phyloP scores from a whole-genome alignment of 108 stramenopile genomes.

The Cyclotella baltica region DNA sequence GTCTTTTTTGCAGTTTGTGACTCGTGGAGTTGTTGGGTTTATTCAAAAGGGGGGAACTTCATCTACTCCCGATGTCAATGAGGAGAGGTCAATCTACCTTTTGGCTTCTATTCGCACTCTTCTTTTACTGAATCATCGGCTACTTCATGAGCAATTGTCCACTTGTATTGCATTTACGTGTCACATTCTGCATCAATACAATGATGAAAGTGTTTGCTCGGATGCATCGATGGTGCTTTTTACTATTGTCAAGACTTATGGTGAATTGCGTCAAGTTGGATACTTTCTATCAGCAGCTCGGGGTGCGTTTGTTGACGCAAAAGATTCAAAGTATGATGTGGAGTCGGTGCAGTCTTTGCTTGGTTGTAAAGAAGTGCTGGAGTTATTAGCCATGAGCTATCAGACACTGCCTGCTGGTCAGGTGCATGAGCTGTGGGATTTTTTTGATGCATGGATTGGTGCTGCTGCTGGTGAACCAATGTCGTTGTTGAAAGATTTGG shows the following conservation, averaged over 20 bases:
- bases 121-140: slow-evolving; percentile 57
- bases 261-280: slow-evolving; percentile 62
- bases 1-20: slow-evolving; percentile 55
- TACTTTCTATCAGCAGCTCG: slow-evolving; percentile 46
- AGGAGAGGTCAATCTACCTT: slow-evolving; percentile 5
- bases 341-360: slow-evolving; percentile 15
- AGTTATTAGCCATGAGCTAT: slow-evolving; percentile 28
- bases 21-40: slow-evolving; percentile 20
- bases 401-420: slow-evolving; percentile 48
- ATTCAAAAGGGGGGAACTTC: background rate
- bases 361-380: slow-evolving; percentile 3
- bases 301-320: slow-evolving; percentile 13
- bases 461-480: background rate
- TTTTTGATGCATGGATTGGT: slow-evolving; percentile 50
- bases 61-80: background rate
- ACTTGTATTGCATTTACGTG: slow-evolving; percentile 40
- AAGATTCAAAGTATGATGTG: background rate
- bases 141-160: slow-evolving; percentile 50
- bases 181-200: slow-evolving; percentile 1
- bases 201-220: background rate
- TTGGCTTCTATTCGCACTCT: slow-evolving; percentile 31
- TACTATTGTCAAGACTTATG: slow-evolving; percentile 56
- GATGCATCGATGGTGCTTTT: slow-evolving; percentile 39
- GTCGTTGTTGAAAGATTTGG: too few species aligned
- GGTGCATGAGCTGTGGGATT: slow-evolving; percentile 38